Evolutionary conservation across 139 green algal genomes (phyloP).

Genomic region (Coccomyxa sp.): DNA sequence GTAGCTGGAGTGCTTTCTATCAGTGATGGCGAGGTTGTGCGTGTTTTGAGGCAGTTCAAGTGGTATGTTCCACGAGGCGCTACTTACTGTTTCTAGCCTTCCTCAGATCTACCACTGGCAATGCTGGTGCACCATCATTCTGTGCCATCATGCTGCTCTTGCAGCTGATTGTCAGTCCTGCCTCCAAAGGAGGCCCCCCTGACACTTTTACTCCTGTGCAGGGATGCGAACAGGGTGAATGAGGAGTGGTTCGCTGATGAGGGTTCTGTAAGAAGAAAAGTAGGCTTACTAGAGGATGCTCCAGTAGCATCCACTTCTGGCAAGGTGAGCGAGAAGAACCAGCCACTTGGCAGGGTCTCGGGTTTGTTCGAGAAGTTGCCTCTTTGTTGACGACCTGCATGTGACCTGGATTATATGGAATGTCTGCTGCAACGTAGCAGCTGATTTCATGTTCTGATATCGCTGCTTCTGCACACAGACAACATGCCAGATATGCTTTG

Average conservation of each 20-base stretch:
- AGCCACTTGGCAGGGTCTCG: too few species aligned
- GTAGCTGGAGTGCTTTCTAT: constrained; percentile 57
- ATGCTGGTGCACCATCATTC: not conserved
- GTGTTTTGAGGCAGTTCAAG: constrained; percentile 70
- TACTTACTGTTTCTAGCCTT: not conserved
- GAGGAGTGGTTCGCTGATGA: constrained; percentile 90
- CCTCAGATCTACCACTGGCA: not conserved
- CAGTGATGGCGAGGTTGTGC: constrained; percentile 47
- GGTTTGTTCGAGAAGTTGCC: constrained; percentile 8
- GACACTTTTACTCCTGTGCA: constrained; percentile 18
- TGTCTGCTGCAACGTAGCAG: constrained; percentile 4
- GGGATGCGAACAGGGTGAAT: constrained; percentile 71
- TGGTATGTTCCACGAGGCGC: constrained; percentile 44
- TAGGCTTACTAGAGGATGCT: not conserved
- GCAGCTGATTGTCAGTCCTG: not conserved
- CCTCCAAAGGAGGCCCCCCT: not conserved
- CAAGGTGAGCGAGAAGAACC: not conserved
- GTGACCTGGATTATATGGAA: too few species aligned
- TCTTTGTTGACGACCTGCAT: too few species aligned
- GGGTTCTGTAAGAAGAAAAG: constrained; percentile 41
- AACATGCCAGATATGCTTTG: constrained; percentile 91
- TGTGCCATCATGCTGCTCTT: not conserved
- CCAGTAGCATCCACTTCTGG: not conserved
- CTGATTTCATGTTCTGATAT: not conserved
- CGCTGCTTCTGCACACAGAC: constrained; percentile 17